Base-by-base conservation (phyloP, 345 rosid species). In the Durio zibethinus region DNA sequence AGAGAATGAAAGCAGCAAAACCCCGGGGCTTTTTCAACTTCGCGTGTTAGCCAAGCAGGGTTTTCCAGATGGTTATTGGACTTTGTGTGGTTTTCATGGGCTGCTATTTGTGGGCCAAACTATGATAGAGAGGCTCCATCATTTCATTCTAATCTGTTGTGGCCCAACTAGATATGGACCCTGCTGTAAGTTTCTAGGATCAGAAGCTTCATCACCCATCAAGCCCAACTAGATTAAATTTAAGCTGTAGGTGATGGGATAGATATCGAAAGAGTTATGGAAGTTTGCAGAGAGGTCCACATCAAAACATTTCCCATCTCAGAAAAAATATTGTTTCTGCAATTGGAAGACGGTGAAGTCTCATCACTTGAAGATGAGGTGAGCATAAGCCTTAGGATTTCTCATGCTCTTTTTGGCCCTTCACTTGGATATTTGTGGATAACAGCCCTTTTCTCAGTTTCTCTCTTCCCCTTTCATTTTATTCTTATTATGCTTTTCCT, bases 351-450 rank as follows among this genome's bases (percentile, higher is more conserved):
- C n/a, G 6, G 10, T 16, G 38, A 3, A 12, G 62, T 54, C 77
- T 77, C 72, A 80, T 77, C 80, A 5, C 73, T 80, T 70, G 57
- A 11, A 42, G 88, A 78, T 80, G 83, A 65, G 81, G 79, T 56
- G 75, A 77, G 35, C 61, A 31, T 16, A 54, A 50, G 20, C 27
- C n/a, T 70, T 57, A 59, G 75, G 86, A 84, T 84, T 76, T 80
- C 86, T 78, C 79, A 5, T 43, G 75, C 87, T 42, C 81, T 86
- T 80, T n/a, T 78, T 78, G 80, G 84, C 87, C 91, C 89, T 86
- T 88, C 88, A 38, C 87, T 86, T 78, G 73, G 89, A 85, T 86
- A 76, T 86, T 76, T 76, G 20, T 78, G 82, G 88, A 86, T 81
- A 83, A 81, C 10, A 67, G 53, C 69, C 45, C 57, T 29, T 36